These are phyloP conservation scores for Fistulinella prunicolor DNA, from an alignment of 768 basidiomycete genomes.

Conservation along the genomic window DNA sequence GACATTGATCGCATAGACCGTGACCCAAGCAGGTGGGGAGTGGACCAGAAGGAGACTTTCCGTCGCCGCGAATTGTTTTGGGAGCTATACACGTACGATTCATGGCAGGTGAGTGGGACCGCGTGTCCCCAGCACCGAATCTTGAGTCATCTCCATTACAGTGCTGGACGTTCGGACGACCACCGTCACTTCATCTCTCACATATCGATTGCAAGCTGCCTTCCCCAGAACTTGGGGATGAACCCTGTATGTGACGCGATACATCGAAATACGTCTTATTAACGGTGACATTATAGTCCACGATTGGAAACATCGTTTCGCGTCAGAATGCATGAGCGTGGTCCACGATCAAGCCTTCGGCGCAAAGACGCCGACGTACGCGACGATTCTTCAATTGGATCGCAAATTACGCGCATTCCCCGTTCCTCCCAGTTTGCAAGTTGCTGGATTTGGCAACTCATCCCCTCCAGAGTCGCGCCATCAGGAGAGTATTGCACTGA, in stretches of 20 bases:
- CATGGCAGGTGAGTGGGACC: slow-evolving; percentile 29
- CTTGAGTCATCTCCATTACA: slow-evolving; percentile 41
- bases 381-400: slow-evolving; percentile 64
- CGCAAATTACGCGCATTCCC: slow-evolving; percentile 66
- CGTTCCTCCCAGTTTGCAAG: slow-evolving; percentile 62
- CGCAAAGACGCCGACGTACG: slow-evolving; percentile 65
- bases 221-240: slow-evolving; percentile 45
- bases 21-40: slow-evolving; percentile 66
- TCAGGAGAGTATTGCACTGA: slow-evolving; percentile 39
- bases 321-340: slow-evolving; percentile 64
- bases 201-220: slow-evolving; percentile 70
- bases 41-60: slow-evolving; percentile 54
- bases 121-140: not conserved
- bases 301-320: slow-evolving; percentile 68
- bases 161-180: slow-evolving; percentile 68
- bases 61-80: slow-evolving; percentile 67
- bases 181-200: slow-evolving; percentile 62
- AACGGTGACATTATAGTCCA: slow-evolving; percentile 40
- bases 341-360: slow-evolving; percentile 72
- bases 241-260: slow-evolving; percentile 49
- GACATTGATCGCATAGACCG: slow-evolving; percentile 45
- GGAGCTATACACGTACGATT: slow-evolving; percentile 47
- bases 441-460: slow-evolving; percentile 62
- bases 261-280: not conserved
- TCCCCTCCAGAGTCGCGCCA: slow-evolving; percentile 41